These are phyloP conservation scores for Penicillium paradoxum DNA, from an alignment of 495 filamentous ascomycete species.

Conservation along the genomic window DNA sequence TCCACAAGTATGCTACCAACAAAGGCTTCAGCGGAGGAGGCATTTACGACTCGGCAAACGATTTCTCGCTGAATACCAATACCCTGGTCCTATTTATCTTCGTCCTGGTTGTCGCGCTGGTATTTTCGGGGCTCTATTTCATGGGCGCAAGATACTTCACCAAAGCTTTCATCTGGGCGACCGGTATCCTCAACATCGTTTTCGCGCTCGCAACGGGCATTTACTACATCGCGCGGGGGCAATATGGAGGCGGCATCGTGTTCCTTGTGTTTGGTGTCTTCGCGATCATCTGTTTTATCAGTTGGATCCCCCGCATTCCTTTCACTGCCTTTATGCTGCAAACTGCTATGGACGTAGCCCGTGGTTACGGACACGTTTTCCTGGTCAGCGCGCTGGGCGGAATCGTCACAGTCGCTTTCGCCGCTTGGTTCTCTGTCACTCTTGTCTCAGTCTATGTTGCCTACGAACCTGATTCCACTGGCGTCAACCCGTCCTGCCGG, in stretches of 20 bases:
- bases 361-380: constrained; percentile 78
- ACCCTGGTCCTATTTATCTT: constrained; percentile 82
- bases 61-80: constrained; percentile 70
- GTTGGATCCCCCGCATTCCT: constrained; percentile 82
- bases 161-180: constrained; percentile 87
- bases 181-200: constrained; percentile 63
- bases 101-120: constrained; percentile 63
- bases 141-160: constrained; percentile 73
- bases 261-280: constrained; percentile 79
- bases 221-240: constrained; percentile 59
- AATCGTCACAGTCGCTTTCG: constrained; percentile 65
- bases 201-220: constrained; percentile 65
- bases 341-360: constrained; percentile 80
- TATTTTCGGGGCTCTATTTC: constrained; percentile 73
- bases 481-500: constrained; percentile 60
- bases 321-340: constrained; percentile 88
- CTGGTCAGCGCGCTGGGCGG: constrained; percentile 78
- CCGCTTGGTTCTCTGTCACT: constrained; percentile 59
- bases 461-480: constrained; percentile 55
- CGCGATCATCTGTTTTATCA: constrained; percentile 72
- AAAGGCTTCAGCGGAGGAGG: constrained; percentile 66
- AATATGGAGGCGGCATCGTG: constrained; percentile 79
- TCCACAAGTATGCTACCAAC: constrained; percentile 68
- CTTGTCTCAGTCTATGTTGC: constrained; percentile 69
- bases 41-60: constrained; percentile 62